Evolutionary conservation across 2,329 filamentous ascomycete genomes (phyloP), one percentile per base, ranked within the genome.

Genomic region (Apiospora saccharicola): DNA sequence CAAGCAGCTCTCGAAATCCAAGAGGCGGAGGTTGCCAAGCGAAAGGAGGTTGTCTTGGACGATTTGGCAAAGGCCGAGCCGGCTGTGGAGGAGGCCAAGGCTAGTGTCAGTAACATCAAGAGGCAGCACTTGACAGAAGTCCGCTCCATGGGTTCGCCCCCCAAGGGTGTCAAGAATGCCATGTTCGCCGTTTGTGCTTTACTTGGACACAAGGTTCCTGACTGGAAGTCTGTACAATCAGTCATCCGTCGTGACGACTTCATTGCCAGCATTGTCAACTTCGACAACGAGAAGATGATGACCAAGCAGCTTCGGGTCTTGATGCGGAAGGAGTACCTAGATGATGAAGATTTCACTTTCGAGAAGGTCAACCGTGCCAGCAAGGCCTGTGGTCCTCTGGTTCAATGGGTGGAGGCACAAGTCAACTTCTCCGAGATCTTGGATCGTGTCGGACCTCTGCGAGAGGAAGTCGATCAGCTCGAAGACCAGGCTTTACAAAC

Each of bases 101-200:
- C 95, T 81, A 98, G 95, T 84, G 97, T 99, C 82, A 96, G 94
- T 86, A 98, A 97, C 86, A 99, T 99, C 86, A 99, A 98, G 87
- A 91, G 93, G 80, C 95, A 98, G 81, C 96, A 99, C 82, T 88
- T 99, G 75, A 98, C 95, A 16, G 96, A 99, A 90, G 96, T 99
- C 69, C 91, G 96, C 80, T 98, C 96, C 75, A 98, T 99, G 96
- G 91, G 92, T 76, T 97, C 94, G 78, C 96, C 96, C 8, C 96
- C 96, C 12, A 88, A 91, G 76, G 94, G 95, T 86, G 97, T 99
- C 77, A 92, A 94, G 79, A 90, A 98, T 77, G 94, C 96, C 2
- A 88, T 99, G 72, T 96, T 98, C 80, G 94, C 96, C n/a, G 97
- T 99, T 7, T 98, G 96, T 85, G 96, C 95, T 0, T 85, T 99